Conservation (phyloP, 495 filamentous ascomycete genomes). For the Penicillium simplicissimum region DNA sequence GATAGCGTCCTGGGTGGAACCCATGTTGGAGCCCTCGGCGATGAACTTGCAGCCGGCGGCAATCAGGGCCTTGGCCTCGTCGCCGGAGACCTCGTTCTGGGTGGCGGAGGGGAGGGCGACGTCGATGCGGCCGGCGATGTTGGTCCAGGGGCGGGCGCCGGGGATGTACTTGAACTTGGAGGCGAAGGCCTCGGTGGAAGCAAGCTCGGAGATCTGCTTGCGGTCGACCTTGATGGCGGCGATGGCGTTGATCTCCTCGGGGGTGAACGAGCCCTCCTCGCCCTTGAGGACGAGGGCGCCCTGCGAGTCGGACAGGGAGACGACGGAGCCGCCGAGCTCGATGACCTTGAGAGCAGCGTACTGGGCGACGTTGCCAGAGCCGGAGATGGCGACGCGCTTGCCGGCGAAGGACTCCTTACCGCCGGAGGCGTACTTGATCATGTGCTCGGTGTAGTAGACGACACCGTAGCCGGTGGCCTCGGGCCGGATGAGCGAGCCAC, state of each 20-base stretch:
- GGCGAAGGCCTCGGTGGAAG: constrained; percentile 50
- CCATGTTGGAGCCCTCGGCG: constrained; percentile 98
- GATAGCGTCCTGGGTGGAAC: constrained; percentile 94
- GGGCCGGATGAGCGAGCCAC: constrained; percentile 90
- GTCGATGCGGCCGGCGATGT: constrained; percentile 79
- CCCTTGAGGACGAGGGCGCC: constrained; percentile 74
- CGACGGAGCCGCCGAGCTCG: constrained; percentile 88
- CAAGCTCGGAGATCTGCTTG: constrained; percentile 71
- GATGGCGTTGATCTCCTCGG: constrained; percentile 75
- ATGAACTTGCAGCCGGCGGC: constrained; percentile 78
- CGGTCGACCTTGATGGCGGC: constrained; percentile 84
- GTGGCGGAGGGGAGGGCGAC: constrained; percentile 91
- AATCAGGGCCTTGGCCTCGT: constrained; percentile 84
- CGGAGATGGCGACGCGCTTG: constrained; percentile 94
- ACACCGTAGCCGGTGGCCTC: constrained; percentile 98
- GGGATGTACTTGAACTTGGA: constrained; percentile 83
- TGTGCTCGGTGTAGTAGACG: constrained; percentile 96
- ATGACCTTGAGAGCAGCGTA: constrained; percentile 96
- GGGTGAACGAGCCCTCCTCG: constrained; percentile 62
- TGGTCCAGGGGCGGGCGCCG: constrained; percentile 86
- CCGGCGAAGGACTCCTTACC: constrained; percentile 85
- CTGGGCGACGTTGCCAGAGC: constrained; percentile 97
- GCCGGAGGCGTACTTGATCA: constrained; percentile 80
- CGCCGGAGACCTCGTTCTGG: constrained; percentile 92
- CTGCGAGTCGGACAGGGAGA: constrained; percentile 93